phyloP scores from a whole-genome alignment of 768 basidiomycete genomes.

The Collybiopsis luxurians region DNA sequence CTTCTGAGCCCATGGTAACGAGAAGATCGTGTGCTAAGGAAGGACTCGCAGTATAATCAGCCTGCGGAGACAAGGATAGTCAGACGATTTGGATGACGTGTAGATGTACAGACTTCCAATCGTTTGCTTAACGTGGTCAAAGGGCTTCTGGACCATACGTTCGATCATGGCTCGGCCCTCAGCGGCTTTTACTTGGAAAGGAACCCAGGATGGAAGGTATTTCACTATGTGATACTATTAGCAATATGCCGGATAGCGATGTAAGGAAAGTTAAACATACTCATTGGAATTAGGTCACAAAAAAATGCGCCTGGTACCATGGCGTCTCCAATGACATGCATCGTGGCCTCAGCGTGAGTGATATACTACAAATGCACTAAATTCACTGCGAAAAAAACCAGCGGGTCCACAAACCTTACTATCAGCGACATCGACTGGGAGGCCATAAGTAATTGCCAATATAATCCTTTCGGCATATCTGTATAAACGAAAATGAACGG shows the following conservation, averaged over 20 bases:
- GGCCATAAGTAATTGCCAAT: constrained; percentile 22
- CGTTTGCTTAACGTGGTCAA: constrained; percentile 16
- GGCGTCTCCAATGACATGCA: constrained; percentile 21
- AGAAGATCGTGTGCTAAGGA: constrained; percentile 14
- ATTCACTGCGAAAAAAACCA: background rate
- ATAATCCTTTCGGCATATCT: constrained; percentile 18
- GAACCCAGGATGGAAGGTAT: constrained; percentile 24
- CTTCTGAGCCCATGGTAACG: background rate
- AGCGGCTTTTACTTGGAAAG: constrained; percentile 12
- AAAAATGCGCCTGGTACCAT: constrained; percentile 26
- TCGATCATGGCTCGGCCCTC: constrained; percentile 7
- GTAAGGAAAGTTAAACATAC: constrained; percentile 14
- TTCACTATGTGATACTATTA: constrained; percentile 15
- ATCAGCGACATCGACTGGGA: constrained; percentile 16
- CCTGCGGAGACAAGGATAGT: background rate
- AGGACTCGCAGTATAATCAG: constrained; percentile 7
- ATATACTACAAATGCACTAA: constrained; percentile 21
- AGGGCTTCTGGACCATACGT: constrained; percentile 13
- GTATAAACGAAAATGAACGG: background rate
- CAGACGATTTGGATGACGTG: background rate
- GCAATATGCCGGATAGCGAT: background rate
- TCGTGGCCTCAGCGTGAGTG: constrained; percentile 20
- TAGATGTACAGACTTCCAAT: background rate
- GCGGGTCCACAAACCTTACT: constrained; percentile 14
- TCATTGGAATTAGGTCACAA: constrained; percentile 22